Evolutionary conservation across 139 green algal genomes (phyloP), one percentile per base, ranked within the genome.

Genomic region (Choricystis sp.): DNA sequence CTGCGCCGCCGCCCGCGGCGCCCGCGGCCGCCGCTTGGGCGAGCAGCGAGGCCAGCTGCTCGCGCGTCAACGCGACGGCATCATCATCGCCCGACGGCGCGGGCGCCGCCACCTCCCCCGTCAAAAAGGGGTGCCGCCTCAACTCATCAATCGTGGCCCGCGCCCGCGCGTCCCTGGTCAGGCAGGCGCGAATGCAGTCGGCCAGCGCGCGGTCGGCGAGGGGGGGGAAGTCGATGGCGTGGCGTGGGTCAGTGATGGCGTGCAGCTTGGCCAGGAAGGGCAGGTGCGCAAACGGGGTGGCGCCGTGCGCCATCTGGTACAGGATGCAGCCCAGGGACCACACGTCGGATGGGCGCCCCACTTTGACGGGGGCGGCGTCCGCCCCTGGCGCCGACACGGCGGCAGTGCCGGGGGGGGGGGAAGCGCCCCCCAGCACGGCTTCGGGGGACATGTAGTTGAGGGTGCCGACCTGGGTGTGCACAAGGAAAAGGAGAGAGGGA

Each of bases 401-500:
- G 9, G 81, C 71, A 0, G 74, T 80, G 4, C 83, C 86, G 40
- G 83, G 61, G 60, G 79, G 89, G 74, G 88, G 85, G 70, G 77
- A 84, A 57, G 65, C 73, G 23, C 88, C 88, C 19, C 82, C 85
- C 60, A 92, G 72, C 67, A 97, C 92, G 28, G 92, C 87, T 72
- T 98, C 92, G 4, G 92, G 92, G 0, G 81, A 88, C 92, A 98
- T 98, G 84, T 98, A 98, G 78, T 97, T 98, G 1, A 98, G 77
- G 4, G 92, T 98, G 55, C 92, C 92, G 2, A 96, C 86, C 82
- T 89, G 69, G 25, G 29, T 19, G 1, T 58, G 22, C 14, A 57
- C 28, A 40, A 67, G 19, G 26, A 2, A 2, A 19, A 31, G 31
- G n/a, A n/a, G n/a, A n/a, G n/a, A n/a, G n/a, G n/a, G n/a, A n/a